Evolutionary conservation across 768 basidiomycete species (phyloP).

Genomic region (Phanerochaete sordida): DNA sequence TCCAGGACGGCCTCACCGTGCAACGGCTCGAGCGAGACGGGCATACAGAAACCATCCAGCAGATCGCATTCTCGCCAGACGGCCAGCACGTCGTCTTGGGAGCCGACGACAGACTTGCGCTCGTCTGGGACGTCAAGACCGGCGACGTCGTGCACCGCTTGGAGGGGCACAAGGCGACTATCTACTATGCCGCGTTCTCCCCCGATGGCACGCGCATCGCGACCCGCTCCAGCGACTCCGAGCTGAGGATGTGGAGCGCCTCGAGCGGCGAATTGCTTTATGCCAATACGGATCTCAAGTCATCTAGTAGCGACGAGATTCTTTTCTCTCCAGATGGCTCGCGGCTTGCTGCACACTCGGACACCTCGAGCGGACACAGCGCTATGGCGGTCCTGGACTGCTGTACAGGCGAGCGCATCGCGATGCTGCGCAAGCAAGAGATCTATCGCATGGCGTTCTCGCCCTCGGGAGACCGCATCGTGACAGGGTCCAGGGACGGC

Average conservation of each 20-base stretch:
- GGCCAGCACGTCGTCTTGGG: conserved; percentile 19
- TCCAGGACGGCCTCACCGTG: conserved; percentile 8
- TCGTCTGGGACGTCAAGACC: conserved; percentile 20
- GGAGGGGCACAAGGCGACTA: background rate
- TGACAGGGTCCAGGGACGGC: conserved; percentile 20
- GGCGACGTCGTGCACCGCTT: background rate
- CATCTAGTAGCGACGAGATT: conserved; percentile 11
- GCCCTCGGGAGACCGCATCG: conserved; percentile 13
- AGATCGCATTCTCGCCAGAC: conserved; percentile 26
- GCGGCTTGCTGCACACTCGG: conserved; percentile 11
- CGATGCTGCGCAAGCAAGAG: conserved; percentile 16
- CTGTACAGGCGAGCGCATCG: background rate
- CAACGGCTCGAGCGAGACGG: background rate
- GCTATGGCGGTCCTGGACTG: conserved; percentile 15
- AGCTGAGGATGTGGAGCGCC: conserved; percentile 23
- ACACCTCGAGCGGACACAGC: too few species aligned
- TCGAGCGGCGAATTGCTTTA: background rate
- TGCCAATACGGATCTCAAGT: background rate
- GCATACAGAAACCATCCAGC: conserved; percentile 13
- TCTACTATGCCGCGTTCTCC: conserved; percentile 16
- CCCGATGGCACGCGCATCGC: conserved; percentile 20
- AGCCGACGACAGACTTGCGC: conserved; percentile 14
- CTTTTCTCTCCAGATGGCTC: conserved; percentile 19
- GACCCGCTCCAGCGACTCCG: conserved; percentile 18
- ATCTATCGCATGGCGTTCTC: conserved; percentile 18